Conservation (phyloP, 306 rosid genomes). For the Vicia villosa region DNA sequence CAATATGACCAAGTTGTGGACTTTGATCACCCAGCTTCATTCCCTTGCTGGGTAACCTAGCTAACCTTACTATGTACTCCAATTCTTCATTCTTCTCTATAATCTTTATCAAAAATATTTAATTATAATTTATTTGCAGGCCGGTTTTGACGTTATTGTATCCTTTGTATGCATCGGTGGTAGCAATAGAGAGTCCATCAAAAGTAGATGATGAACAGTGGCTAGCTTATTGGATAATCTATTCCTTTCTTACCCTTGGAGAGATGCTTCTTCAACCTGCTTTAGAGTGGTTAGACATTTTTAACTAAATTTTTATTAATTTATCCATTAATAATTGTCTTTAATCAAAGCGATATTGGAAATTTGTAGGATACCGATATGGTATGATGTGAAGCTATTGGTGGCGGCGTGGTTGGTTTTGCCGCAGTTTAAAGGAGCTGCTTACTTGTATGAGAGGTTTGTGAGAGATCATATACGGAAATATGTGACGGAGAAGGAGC, state of each 20-base stretch:
- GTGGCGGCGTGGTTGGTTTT: conserved; percentile 86
- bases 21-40: conserved; percentile 69
- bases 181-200: conserved; percentile 78
- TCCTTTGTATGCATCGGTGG: conserved; percentile 96
- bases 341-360: neutral
- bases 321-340: no score
- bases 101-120: no score
- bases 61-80: no score
- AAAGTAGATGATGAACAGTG: conserved; percentile 87
- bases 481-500: conserved; percentile 33
- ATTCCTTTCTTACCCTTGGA: conserved; percentile 82
- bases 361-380: conserved; percentile 71
- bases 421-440: conserved; percentile 90
- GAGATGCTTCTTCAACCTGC: conserved; percentile 78
- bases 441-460: conserved; percentile 74
- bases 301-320: neutral
- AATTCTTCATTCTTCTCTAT: no score
- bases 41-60: conserved; percentile 73
- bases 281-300: conserved; percentile 55
- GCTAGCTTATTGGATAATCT: conserved; percentile 94
- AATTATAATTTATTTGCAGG: conserved; percentile 62
- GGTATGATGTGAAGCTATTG: conserved; percentile 85
- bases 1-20: conserved; percentile 71
- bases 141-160: conserved; percentile 75
- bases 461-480: conserved; percentile 65